A percentile compares a stretch with the other conserved stretches of the same genome.
These are phyloP conservation scores for Aspergillus bridgeri DNA, from an alignment of 495 filamentous ascomycete species.

Conservation along the genomic window DNA sequence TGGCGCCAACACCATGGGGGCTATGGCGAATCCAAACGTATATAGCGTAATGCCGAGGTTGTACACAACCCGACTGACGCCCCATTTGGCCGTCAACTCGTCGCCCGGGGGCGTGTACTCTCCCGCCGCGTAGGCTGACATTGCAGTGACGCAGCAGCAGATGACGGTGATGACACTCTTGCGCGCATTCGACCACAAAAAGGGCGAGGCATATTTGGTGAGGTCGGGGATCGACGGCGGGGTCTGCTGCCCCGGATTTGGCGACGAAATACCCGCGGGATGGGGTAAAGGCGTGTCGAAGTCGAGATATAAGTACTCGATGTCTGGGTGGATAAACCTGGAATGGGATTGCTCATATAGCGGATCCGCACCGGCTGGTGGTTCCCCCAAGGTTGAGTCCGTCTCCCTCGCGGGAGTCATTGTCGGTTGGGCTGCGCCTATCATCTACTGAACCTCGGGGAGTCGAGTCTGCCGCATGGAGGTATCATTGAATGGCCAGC, in stretches of 20 bases:
- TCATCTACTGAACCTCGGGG: neutral
- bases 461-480: neutral
- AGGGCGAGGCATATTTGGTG: conserved; percentile 56
- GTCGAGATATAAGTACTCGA: conserved; percentile 61
- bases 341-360: neutral
- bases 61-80: conserved; percentile 54
- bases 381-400: neutral
- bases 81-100: conserved; percentile 57
- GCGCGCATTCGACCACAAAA: conserved; percentile 57
- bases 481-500: neutral
- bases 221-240: conserved; percentile 55
- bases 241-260: conserved; percentile 18
- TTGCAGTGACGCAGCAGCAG: conserved; percentile 64
- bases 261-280: conserved; percentile 34
- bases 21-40: conserved; percentile 70
- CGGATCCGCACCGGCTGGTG: neutral
- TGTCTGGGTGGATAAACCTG: conserved; percentile 17
- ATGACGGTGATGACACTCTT: conserved; percentile 64
- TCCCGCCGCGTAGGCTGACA: conserved; percentile 72
- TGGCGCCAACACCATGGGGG: conserved; percentile 80
- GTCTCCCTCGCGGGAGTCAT: neutral
- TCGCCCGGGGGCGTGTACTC: conserved; percentile 61
- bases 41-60: conserved; percentile 71
- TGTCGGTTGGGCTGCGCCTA: neutral
- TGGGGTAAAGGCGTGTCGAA: conserved; percentile 59